Evolutionary conservation across 23 red algal genomes (phyloP), one percentile per base, ranked within the genome.

Genomic region (Pyropia haitanensis): DNA sequence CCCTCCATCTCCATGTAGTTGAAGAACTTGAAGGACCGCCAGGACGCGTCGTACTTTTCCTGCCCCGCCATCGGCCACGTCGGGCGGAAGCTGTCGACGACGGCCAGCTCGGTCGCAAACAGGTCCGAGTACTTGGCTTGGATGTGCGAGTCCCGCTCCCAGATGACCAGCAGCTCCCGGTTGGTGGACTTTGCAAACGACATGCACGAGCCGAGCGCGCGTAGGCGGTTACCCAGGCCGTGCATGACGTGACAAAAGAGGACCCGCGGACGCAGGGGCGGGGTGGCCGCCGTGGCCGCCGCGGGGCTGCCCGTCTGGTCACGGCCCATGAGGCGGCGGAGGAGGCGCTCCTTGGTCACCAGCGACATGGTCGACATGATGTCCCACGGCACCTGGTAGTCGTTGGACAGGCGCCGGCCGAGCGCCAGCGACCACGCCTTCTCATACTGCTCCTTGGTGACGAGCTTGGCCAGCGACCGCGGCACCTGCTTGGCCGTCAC

Each of bases 1-100:
- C 67, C 67, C 51, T 90, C 86, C 70, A 81, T 77, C 60, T 90
- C 86, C 75, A 90, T 90, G 67, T 90, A 90, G 68, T 90, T 90
- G 75, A 71, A 73, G 18, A 50, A 39, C 18, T 67, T 48, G 34
- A 90, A 46, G 19, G 34, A 32, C 46, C 21, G 22, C 77, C 77
- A 90, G 10, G 70, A 28, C 39, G 17, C 12, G 64, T 90, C 86
- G 10, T 52, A 90, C 52, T 65, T 16, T 13, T 80, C 70, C 26
- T 71, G 53, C 1, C 69, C 86, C 14, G 18, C 17, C 52, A 90
- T 58, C 34, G 75, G 74, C 77, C 70, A 81, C 20, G 55, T 72
- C n/a, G 67, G 69, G 25, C 56, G 28, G 62, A 90, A 75, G 22
- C 62, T 53, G 24, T 73, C 49, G 62, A 81, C 2, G 29, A 90